These are phyloP conservation scores for Sugiyamaella valdiviana DNA, from an alignment of 805 yeast species.

Conservation along the genomic window DNA sequence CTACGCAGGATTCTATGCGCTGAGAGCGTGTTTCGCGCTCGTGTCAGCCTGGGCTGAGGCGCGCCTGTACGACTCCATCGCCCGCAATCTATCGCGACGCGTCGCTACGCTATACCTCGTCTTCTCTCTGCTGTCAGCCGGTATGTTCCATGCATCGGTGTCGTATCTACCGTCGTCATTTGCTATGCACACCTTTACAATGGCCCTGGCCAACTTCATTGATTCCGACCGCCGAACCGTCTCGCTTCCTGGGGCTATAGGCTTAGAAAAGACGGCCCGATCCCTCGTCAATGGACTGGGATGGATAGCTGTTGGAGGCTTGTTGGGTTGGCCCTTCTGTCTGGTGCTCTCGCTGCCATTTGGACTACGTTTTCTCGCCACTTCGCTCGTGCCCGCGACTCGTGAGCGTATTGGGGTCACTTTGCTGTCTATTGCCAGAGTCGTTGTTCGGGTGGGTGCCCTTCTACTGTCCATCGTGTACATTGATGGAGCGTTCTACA, in stretches of 20 bases:
- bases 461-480: conserved; percentile 28
- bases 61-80: conserved; percentile 41
- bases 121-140: conserved; percentile 62
- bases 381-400: conserved; percentile 6
- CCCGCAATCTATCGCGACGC: conserved; percentile 30
- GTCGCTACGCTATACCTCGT: conserved; percentile 57
- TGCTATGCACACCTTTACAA: conserved; percentile 47
- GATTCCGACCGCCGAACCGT: conserved; percentile 2
- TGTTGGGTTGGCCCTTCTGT: conserved; percentile 90
- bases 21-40: conserved; percentile 43
- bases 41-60: conserved; percentile 48
- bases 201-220: conserved; percentile 27
- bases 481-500: conserved; percentile 52
- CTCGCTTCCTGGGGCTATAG: neutral
- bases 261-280: neutral
- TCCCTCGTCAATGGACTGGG: conserved; percentile 21
- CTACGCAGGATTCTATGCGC: conserved; percentile 42
- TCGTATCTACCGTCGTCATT: conserved; percentile 80
- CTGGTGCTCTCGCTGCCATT: conserved; percentile 60
- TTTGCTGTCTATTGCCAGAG: conserved; percentile 14
- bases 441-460: conserved; percentile 21
- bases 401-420: conserved; percentile 13
- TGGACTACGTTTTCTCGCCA: conserved; percentile 32
- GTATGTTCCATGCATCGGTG: conserved; percentile 83
- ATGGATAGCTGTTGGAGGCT: conserved; percentile 58